Base-by-base conservation (phyloP, 306 rosid genomes). In the Datisca glomerata region DNA sequence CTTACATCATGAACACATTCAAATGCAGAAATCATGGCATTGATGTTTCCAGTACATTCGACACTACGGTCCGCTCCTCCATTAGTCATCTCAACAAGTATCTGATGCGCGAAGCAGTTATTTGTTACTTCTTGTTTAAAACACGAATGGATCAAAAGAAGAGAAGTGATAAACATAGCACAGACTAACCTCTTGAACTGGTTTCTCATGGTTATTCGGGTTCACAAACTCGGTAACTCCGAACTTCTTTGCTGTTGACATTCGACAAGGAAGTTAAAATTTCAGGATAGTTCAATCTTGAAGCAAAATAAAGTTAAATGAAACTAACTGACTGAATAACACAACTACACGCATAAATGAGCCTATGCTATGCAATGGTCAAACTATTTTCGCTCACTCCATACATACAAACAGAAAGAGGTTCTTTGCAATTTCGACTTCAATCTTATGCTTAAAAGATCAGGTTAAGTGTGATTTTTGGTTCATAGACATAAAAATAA, bases 1-100 rank as follows among this genome's bases (percentile, higher is more conserved):
- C 60, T 17, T 59, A 75, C 82, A 66, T 66, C 78, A 59, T 70
- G 78, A 55, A 75, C 78, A 43, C 71, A 58, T 56, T 70, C 78
- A 47, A 75, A 75, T 31, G 78, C 74, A 18, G 73, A 69, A 6
- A 74, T 67, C 81, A 74, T 69, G 36, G 70, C 56, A 0, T 69
- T 21, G 25, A 62, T 24, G 41, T 58, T 69, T 31, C 82, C 74
- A 0, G 77, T 69, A 43, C 77, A 74, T 47, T 74, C 77, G 18
- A 70, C 6, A 45, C 77, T 62, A 7, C 82, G 22, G 13, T 74
- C 82, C 1, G 66, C 74, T 54, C 82, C 82, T 13, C 77, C 82
- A 12, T 58, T 40, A 0, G 82, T 74, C 47, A 69, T 58, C n/a
- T 62, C 74, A 15, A 63, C 60, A 55, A 69, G 61, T 11, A 69